These are phyloP conservation scores for Trichoderma hamatum DNA, from an alignment of 2,329 filamentous ascomycete genomes.

Conservation along the genomic window DNA sequence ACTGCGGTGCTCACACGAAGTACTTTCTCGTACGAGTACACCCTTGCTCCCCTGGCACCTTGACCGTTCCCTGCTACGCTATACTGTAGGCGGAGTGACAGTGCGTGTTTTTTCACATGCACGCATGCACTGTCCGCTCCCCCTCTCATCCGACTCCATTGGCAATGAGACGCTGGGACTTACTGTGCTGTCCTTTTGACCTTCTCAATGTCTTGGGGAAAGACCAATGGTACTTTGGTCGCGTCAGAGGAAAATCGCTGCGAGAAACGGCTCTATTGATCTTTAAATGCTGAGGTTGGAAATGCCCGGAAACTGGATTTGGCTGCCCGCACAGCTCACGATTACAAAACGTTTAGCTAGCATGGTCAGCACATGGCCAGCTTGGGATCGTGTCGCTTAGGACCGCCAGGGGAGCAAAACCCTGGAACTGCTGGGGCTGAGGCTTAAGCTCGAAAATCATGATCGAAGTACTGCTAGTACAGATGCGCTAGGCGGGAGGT, in stretches of 20 bases:
- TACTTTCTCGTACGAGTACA: slow-evolving; percentile 18
- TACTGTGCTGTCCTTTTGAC: background rate
- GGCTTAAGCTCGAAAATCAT: slow-evolving; percentile 26
- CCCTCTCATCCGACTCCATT: background rate
- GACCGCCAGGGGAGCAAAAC: background rate
- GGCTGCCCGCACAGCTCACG: background rate
- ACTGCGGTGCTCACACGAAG: background rate
- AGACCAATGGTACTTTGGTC: background rate
- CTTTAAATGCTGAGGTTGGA: background rate
- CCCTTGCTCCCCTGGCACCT: slow-evolving; percentile 23
- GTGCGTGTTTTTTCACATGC: background rate
- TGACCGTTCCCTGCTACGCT: background rate
- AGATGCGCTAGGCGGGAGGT: slow-evolving; percentile 11
- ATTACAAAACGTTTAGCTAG: slow-evolving; percentile 4
- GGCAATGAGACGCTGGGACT: background rate
- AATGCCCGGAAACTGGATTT: background rate
- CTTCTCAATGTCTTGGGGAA: background rate
- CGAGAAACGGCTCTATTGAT: background rate
- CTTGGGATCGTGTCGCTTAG: slow-evolving; percentile 18
- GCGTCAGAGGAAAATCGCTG: background rate
- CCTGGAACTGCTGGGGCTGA: slow-evolving; percentile 30
- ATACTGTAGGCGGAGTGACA: background rate
- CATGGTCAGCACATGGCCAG: slow-evolving; percentile 18
- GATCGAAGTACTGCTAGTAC: slow-evolving; percentile 2
- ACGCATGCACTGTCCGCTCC: background rate